Base-by-base conservation (phyloP, 2,329 filamentous ascomycete genomes). In the Lasiodiplodia gonubiensis region DNA sequence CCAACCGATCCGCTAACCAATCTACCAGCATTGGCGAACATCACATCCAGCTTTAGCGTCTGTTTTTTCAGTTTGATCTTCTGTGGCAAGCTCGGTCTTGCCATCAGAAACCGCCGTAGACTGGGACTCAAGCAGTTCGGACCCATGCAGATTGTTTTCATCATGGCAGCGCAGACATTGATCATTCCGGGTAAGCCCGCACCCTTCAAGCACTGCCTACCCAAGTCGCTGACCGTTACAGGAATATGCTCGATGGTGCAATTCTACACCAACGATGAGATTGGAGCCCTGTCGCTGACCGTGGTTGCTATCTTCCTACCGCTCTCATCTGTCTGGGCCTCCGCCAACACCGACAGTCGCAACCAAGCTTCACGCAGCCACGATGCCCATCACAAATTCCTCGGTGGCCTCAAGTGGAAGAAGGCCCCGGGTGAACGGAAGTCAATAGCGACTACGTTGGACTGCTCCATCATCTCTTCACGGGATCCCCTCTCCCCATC, bases 91-190 rank as follows among this genome's bases (percentile, higher is more conserved):
- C 81, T 91, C 4, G 85, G 84, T 7, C 80, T 83, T 69, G 87
- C 87, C 7, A 84, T 91, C 39, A 74, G 80, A 10, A 80, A 85
- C 70, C 84, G 89, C 25, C 83, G 80, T 66, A 81, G 80, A 71
- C 79, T 90, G 68, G 86, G 87, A 1, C 80, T 90, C 72, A 83
- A 80, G 66, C 84, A 86, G 66, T 90, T 89, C 72, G 87, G 87
- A 11, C 86, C 87, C 1, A 87, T 91, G 82, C 86, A 89, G 71
- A 84, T 89, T 67, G 86, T 91, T 69, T 89, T 89, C 74, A 84
- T 90, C 72, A 89, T 90, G 84, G 86, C 87, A 57, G 88, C 86
- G 69, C 88, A 90, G 77, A 90, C 88, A 1, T 83, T 91, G 82
- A 73, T 88, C 39, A 80, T 90, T 69, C 89, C 89, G 74, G 85